Base-by-base conservation (phyloP, 108 stramenopile genomes). In the Skeletonema menzelii region DNA sequence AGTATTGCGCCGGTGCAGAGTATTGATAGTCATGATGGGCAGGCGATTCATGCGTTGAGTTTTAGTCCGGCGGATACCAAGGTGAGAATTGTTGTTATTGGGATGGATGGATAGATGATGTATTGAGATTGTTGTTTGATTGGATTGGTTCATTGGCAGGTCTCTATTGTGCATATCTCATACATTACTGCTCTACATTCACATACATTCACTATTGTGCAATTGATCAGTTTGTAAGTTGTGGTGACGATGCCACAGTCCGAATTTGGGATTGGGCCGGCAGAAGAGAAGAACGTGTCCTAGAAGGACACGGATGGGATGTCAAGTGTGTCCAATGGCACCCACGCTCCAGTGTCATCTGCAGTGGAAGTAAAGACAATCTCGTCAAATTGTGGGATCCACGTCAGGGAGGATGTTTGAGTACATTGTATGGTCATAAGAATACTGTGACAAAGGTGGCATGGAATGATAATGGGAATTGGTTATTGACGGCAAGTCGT, bases 241-340 rank as follows among this genome's bases (percentile, higher is more conserved):
- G 94, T 80, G 93, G 95, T 4, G 98, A 98, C 72, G 98, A 98
- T 84, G 86, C 92, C 5, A 89, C 93, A 4, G 93, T 97, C n/a
- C 78, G 95, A 24, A 73, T 98, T 27, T 98, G 93, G 92, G 98
- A 98, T 77, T 98, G 96, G 93, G 92, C 88, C 30, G 68, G 82
- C 0, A 77, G 76, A 55, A 67, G 79, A 2, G 91, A 96, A 69
- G 95, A 95, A 70, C 68, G 91, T 46, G 76, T 86, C 6, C 67
- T 98, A 49, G 91, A 95, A 65, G 98, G 97, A 28, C 98, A 98
- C 73, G 96, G 96, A 27, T 97, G 96, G 95, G 98, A 98, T 73
- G 97, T 98, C 64, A 97, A 98, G 72, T 81, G 84, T 42, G 91
- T 85, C 4, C 86, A 91, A 72, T 98, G 98, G 98, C 98, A 98